Evolutionary conservation across 805 yeast species (phyloP), one percentile per base, ranked within the genome.

Genomic region (Cyberlindnera bimundalis): DNA sequence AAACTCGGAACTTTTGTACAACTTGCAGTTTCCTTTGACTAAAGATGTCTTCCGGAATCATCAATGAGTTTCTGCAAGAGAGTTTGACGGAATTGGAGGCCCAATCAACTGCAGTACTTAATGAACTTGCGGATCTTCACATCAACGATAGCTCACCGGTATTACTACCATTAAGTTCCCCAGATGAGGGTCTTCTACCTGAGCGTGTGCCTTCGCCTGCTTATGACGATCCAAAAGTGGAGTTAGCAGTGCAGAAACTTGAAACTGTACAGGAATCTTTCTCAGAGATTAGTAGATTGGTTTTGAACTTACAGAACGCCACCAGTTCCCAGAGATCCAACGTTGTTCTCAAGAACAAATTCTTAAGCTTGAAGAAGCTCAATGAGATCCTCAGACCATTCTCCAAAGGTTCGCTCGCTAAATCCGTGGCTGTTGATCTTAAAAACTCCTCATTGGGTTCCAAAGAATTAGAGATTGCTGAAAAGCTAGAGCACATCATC

Each of bases 401-500:
- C 19, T 19, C 31, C 6, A 14, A 32, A 2, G 51, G 51, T 2
- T 44, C 51, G 2, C 17, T 46, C 13, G 40, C 33, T 2, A 27
- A 33, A 17, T 13, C 23, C 8, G 33, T 32, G 13, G 8, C 37
- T 4, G 24, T 23, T 2, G 17, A 30, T 8, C 31, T 40, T 14
- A 11, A 34, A 17, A 3, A 18, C 14, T 11, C 28, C 18, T 21
- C 17, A 3, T 12, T 34, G 14, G 40, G 35, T 11, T 17, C 15
- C 0, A 31, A 45, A 24, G 58, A 56, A 25, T 18, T 53, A 1
- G 31, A 43, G 8, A 17, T 53, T 14, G 20, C 48, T 4, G 14
- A 29, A 6, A 45, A 47, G 26, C 39, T 62, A 15, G 65, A 65
- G 30, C 52, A 59, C 47, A 43, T 61, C 7, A 48, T 64, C 1